Percentiles rank a stretch among this genome's conserved stretches.
phyloP scores from a whole-genome alignment of 2,329 filamentous ascomycete genomes.

The Colletotrichum salicis region DNA sequence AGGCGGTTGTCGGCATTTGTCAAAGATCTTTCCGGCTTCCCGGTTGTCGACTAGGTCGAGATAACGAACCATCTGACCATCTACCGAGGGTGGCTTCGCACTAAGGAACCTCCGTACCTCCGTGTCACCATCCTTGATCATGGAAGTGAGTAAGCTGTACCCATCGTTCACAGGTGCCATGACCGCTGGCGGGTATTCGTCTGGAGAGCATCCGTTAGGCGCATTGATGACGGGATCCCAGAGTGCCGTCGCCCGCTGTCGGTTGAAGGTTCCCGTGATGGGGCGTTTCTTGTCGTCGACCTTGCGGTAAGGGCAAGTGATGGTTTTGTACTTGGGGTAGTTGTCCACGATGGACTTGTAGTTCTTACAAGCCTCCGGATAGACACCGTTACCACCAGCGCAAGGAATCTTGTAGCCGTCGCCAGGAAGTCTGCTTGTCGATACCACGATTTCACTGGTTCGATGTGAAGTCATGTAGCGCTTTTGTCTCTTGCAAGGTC shows the following conservation, averaged over 20 bases:
- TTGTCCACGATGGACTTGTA: slow-evolving; percentile 10
- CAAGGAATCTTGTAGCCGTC: neutral
- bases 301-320: slow-evolving; percentile 7
- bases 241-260: neutral
- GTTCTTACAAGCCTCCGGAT: slow-evolving; percentile 13
- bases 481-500: slow-evolving; percentile 10
- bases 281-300: slow-evolving; percentile 1
- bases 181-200: slow-evolving; percentile 7
- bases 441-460: slow-evolving; percentile 1
- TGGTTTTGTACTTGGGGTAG: slow-evolving; percentile 8
- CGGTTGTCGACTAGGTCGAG: neutral
- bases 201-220: slow-evolving; percentile 11
- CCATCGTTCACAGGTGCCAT: slow-evolving; percentile 9
- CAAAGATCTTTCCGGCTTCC: slow-evolving; percentile 3
- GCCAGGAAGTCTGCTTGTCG: neutral
- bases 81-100: neutral
- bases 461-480: neutral
- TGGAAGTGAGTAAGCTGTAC: neutral
- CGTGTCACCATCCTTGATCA: neutral
- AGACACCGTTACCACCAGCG: neutral
- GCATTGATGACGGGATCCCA: slow-evolving; percentile 8
- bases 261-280: neutral
- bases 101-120: slow-evolving; percentile 3
- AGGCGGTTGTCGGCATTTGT: slow-evolving; percentile 9
- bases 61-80: slow-evolving; percentile 7